Evolutionary conservation across 2,329 filamentous ascomycete genomes (phyloP).

Genomic region (Diaporthe sp.): DNA sequence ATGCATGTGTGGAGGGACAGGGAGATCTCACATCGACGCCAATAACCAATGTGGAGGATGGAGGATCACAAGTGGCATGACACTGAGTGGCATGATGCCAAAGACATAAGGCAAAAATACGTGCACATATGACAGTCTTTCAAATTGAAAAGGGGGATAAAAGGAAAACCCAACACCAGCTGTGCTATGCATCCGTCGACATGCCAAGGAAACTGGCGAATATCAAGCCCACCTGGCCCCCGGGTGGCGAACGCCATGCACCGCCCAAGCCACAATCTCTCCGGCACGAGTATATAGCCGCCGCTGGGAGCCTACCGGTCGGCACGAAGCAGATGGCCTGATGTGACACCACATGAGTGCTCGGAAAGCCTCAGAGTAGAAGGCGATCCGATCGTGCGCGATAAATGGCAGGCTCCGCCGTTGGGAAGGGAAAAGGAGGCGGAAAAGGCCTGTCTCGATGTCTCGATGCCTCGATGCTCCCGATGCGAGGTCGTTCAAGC

Average conservation of each 20-base stretch:
- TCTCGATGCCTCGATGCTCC: neutral
- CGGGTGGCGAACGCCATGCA: neutral
- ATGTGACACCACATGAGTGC: conserved; percentile 6
- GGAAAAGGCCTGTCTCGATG: neutral
- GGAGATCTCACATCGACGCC: neutral
- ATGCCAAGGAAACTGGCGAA: neutral
- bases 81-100: neutral
- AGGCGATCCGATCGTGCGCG: neutral
- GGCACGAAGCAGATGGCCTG: conserved; percentile 17
- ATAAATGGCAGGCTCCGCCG: neutral
- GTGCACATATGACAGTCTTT: neutral
- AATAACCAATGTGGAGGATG: neutral
- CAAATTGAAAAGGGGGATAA: neutral
- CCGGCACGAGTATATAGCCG: neutral
- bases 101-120: neutral
- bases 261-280: conserved; percentile 6
- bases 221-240: neutral
- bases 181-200: neutral
- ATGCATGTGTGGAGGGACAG: neutral
- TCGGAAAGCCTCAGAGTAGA: neutral
- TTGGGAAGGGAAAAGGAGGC: neutral
- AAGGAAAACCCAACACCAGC: neutral
- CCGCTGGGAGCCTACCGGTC: neutral
- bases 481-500: neutral
- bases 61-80: neutral